Conservation (phyloP, 2,329 filamentous ascomycete species). For the Cephalotrichum gorgonifer region DNA sequence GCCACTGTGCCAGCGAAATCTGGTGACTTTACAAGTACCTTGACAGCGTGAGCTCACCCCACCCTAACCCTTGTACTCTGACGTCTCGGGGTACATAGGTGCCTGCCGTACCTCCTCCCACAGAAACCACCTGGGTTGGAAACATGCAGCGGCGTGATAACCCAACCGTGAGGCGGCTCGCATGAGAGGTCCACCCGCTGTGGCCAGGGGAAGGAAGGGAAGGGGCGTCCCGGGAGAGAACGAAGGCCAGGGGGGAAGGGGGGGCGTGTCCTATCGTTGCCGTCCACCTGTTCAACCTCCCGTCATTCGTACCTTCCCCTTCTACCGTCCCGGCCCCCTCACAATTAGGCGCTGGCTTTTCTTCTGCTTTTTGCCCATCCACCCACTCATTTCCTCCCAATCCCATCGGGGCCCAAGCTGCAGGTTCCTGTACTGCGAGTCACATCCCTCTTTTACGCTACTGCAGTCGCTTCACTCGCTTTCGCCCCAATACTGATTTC, state of each 20-base stretch:
- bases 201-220: neutral
- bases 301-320: neutral
- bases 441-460: neutral
- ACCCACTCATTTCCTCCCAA: neutral
- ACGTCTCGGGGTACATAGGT: no score
- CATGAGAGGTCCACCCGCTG: neutral
- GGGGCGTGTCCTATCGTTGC: neutral
- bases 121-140: no score
- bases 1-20: no score
- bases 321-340: neutral
- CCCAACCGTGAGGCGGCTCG: conserved; percentile 1
- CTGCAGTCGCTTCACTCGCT: neutral
- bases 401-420: neutral
- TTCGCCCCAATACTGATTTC: neutral
- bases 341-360: conserved; percentile 1
- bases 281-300: neutral
- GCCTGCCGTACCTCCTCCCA: no score
- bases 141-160: conserved; percentile 1
- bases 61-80: no score
- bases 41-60: no score
- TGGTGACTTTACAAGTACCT: no score
- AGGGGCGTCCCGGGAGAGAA: neutral
- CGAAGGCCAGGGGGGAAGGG: neutral
- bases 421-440: neutral
- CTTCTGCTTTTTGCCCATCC: neutral